Conservation (phyloP, 2,329 filamentous ascomycete genomes). For the Ophioceras dolichostomum region DNA sequence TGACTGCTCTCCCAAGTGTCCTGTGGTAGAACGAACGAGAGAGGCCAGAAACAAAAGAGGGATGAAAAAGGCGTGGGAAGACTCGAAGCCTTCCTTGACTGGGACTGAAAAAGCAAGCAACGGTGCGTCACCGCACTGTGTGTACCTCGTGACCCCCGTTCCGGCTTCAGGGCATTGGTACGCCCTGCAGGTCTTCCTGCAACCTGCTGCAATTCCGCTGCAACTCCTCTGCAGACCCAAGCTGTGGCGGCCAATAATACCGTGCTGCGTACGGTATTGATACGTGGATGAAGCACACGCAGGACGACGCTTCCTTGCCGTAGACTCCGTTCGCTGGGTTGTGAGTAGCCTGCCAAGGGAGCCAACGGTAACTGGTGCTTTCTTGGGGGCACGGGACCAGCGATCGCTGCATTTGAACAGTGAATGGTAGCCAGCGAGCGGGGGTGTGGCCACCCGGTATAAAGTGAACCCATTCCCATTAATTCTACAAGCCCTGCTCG, state of each 20-base stretch:
- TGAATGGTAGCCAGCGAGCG: background rate
- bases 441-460: too few relatives aligned
- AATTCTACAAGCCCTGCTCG: too few relatives aligned
- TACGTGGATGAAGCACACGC: too few relatives aligned
- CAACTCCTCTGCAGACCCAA: background rate
- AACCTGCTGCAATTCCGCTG: too few relatives aligned
- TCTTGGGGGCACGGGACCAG: background rate
- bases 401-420: background rate
- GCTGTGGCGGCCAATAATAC: background rate
- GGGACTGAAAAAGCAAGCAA: background rate
- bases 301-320: too few relatives aligned
- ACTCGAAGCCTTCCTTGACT: background rate
- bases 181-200: too few relatives aligned
- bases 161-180: too few relatives aligned
- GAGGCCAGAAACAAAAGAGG: background rate
- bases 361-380: background rate
- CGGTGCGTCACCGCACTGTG: background rate
- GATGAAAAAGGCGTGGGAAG: background rate
- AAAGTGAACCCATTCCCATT: slow-evolving; percentile 1
- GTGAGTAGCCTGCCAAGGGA: background rate
- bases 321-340: background rate
- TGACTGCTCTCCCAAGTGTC: background rate
- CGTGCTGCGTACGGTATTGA: background rate
- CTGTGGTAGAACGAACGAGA: background rate
- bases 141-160: too few relatives aligned